Evolutionary conservation across 306 rosid species (phyloP), one percentile per base, ranked within the genome.

Genomic region (Cyclanthera cordifolia): DNA sequence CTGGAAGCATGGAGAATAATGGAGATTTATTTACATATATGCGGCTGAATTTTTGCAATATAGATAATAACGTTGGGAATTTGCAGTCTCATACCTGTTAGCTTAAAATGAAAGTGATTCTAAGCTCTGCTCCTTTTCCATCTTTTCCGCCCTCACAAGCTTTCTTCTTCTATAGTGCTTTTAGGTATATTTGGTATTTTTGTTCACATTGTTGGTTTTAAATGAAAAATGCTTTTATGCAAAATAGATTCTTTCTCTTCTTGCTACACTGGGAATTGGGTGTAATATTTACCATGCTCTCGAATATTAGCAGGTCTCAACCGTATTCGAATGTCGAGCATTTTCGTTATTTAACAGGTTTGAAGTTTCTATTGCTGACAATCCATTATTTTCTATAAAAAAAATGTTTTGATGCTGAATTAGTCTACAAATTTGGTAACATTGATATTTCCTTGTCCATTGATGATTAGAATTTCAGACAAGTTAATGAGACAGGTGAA

Each of bases 1-100:
- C 66, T 32, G 74, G 90, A 90, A 80, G 81, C 73, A 47, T 49
- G 89, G 82, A 41, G 87, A 85, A 75, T 87, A 82, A 77, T 75
- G 76, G 32, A 57, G 55, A 23, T 72, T 82, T 69, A 81, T 47
- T 73, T 73, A 67, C 53, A 63, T 61, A 63, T 61, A 32, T 74
- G 80, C 81, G 60, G 72, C 74, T 52, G 75, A 71, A 74, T 78
- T 74, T 59, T 81, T 73, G 70, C 66, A 73, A 77, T 73, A 59
- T 79, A 79, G 81, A 81, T 64, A 80, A 23, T 74, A 56, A 50
- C 72, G 71, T 52, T 65, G 53, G 53, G 16, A 46, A 19, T 68
- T 41, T 46, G 77, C 59, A 70, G 84, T 75, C 43, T 53, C 60
- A 66, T 70, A 39, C 71, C 78, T 76, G 75, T 77, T 21, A 65